A percentile compares a stretch with the other conserved stretches of the same genome.
phyloP scores from a whole-genome alignment of 2,329 filamentous ascomycete genomes.

The Fusarium cicatricum region DNA sequence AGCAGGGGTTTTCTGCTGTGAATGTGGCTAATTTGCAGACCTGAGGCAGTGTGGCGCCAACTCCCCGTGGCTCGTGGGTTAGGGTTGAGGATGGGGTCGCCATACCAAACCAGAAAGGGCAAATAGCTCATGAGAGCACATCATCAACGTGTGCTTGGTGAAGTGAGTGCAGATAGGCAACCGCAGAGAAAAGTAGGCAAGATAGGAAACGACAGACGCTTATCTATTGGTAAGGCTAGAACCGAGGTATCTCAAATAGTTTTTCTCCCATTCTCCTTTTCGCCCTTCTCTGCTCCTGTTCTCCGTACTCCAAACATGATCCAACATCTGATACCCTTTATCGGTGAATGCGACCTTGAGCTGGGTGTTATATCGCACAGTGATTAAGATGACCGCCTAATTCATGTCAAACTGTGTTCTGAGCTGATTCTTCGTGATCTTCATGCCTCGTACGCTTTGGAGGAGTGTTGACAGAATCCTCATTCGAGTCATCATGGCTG shows the following conservation, averaged over 20 bases:
- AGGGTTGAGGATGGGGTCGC: constrained; percentile 18
- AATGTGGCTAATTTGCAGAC: constrained; percentile 11
- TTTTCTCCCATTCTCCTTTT: too few species aligned
- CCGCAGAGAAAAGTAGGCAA: too few species aligned
- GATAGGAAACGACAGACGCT: not conserved
- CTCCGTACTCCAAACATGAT: too few species aligned
- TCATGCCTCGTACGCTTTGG: constrained; percentile 17
- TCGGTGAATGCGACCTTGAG: too few species aligned
- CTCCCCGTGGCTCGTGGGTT: constrained; percentile 25
- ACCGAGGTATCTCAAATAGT: not conserved
- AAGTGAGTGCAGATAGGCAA: too few species aligned
- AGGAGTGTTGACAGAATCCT: not conserved
- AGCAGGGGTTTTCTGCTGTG: constrained; percentile 3
- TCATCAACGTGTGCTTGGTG: not conserved
- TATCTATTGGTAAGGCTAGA: not conserved
- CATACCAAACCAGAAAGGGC: constrained; percentile 4
- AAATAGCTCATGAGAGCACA: not conserved
- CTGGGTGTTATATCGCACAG: too few species aligned
- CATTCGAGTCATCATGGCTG: constrained; percentile 7
- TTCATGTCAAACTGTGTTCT: not conserved
- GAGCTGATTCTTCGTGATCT: not conserved
- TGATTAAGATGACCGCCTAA: not conserved
- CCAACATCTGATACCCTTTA: too few species aligned
- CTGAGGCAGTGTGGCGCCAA: constrained; percentile 12
- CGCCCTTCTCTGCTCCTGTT: too few species aligned